Conservation (phyloP, 495 filamentous ascomycete genomes). For the Staphylotrichum longicolle region DNA sequence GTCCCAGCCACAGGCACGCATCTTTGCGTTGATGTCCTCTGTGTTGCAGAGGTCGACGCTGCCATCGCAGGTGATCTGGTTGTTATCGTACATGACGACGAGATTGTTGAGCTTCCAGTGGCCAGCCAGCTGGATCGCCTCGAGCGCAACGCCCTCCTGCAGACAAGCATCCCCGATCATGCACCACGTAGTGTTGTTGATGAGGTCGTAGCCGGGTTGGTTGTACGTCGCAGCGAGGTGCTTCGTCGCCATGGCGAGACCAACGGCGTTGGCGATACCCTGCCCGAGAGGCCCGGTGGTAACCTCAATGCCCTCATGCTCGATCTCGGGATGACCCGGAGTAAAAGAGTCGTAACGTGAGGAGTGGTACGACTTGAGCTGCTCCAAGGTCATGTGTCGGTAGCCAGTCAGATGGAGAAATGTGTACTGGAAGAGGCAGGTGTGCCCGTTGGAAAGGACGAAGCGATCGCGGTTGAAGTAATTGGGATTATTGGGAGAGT, state of each 20-base stretch:
- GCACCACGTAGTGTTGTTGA: conserved; percentile 53
- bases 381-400: conserved; percentile 58
- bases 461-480: conserved; percentile 56
- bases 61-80: conserved; percentile 59
- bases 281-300: conserved; percentile 62
- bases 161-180: conserved; percentile 60
- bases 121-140: conserved; percentile 56
- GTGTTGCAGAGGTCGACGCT: conserved; percentile 53
- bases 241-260: conserved; percentile 58
- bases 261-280: conserved; percentile 60
- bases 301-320: conserved; percentile 59
- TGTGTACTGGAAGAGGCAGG: conserved; percentile 59
- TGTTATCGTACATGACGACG: conserved; percentile 59
- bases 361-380: conserved; percentile 59
- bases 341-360: conserved; percentile 52
- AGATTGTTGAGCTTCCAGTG: conserved; percentile 56
- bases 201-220: conserved; percentile 46
- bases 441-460: conserved; percentile 56
- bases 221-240: conserved; percentile 57
- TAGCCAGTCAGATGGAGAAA: conserved; percentile 59
- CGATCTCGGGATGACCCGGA: conserved; percentile 62
- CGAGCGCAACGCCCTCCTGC: conserved; percentile 58
- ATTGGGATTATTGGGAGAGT: conserved; percentile 46
- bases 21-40: conserved; percentile 60
- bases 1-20: conserved; percentile 57